Percentiles rank a stretch among this genome's conserved stretches.
Conservation (phyloP, 441 rosid genomes). For the Erodium texanum region DNA sequence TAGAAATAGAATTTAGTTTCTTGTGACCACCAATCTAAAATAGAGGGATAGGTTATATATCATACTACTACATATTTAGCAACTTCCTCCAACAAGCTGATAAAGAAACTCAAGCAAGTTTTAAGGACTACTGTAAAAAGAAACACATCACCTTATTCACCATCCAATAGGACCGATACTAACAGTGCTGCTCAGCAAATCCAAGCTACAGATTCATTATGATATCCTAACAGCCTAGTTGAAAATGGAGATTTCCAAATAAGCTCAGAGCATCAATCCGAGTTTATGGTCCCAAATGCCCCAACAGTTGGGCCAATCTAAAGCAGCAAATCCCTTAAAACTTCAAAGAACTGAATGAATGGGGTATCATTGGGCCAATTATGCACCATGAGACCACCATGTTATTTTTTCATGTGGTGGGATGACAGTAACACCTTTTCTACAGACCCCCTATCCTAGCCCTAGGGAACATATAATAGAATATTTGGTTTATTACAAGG, state of each 20-base stretch:
- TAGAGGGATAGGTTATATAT: too few species aligned
- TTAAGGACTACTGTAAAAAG: background rate
- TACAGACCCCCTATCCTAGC: too few species aligned
- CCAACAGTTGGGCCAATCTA: background rate
- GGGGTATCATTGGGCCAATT: background rate
- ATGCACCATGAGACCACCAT: conserved; percentile 3
- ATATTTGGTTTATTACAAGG: too few species aligned
- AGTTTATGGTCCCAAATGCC: background rate
- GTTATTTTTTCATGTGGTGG: background rate
- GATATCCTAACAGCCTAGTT: background rate
- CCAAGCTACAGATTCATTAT: background rate
- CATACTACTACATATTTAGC: background rate
- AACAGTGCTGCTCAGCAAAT: background rate
- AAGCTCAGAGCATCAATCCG: background rate
- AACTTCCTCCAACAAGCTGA: background rate
- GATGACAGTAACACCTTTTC: background rate
- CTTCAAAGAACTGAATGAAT: background rate
- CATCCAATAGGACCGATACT: background rate
- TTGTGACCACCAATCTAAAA: background rate
- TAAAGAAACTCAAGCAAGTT: background rate
- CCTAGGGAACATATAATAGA: too few species aligned
- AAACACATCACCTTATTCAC: background rate
- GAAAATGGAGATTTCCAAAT: background rate
- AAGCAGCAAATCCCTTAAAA: background rate
- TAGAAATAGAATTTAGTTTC: background rate